These are phyloP conservation scores for Pelargonium myrrhifolium DNA, from an alignment of 441 rosid species.

Conservation along the genomic window DNA sequence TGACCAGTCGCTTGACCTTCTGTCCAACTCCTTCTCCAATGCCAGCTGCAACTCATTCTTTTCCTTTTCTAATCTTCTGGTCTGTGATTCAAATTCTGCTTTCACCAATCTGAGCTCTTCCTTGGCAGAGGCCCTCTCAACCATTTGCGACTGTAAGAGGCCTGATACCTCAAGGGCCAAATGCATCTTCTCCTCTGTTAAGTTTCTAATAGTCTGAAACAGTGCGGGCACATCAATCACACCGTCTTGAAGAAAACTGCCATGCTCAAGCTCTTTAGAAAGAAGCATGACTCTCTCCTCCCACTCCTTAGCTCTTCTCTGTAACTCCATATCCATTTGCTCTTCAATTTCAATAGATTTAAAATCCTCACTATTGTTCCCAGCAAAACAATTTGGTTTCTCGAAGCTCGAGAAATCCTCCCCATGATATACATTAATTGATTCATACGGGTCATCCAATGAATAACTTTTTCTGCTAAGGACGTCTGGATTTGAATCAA, in stretches of 20 bases:
- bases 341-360: constrained; percentile 36
- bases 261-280: constrained; percentile 63
- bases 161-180: constrained; percentile 69
- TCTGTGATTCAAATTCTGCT: constrained; percentile 47
- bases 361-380: constrained; percentile 24
- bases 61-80: constrained; percentile 61
- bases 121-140: constrained; percentile 53
- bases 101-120: constrained; percentile 52
- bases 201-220: constrained; percentile 48
- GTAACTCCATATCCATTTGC: constrained; percentile 45
- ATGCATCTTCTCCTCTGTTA: constrained; percentile 59
- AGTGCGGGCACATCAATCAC: constrained; percentile 57
- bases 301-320: constrained; percentile 55
- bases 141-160: constrained; percentile 52
- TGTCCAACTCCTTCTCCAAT: constrained; percentile 88
- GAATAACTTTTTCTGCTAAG: constrained; percentile 33
- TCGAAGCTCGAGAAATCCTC: constrained; percentile 33
- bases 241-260: constrained; percentile 39
- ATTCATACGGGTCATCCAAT: constrained; percentile 38
- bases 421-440: constrained; percentile 22
- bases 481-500: constrained; percentile 39
- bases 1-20: constrained; percentile 94
- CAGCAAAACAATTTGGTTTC: constrained; percentile 24
- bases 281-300: constrained; percentile 59
- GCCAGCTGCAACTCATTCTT: constrained; percentile 69